Conservation (phyloP, 1,139 yeast species). For the Candida labiduridarum region DNA sequence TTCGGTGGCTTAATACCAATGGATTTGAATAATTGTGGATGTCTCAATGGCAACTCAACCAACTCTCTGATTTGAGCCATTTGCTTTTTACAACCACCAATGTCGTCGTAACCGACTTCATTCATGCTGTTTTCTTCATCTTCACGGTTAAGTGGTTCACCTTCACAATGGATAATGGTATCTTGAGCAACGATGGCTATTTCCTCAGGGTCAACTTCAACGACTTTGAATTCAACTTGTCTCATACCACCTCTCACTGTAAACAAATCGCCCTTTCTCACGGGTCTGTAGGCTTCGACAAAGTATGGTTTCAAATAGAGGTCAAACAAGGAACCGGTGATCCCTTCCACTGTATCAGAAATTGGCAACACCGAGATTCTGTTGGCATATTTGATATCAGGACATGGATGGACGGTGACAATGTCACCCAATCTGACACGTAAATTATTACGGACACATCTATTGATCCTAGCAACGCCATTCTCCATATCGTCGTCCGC, state of each 20-base stretch:
- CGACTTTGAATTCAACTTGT: conserved; percentile 97
- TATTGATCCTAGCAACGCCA: conserved; percentile 90
- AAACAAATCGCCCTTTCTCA: conserved; percentile 95
- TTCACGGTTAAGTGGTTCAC: conserved; percentile 98
- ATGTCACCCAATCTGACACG: conserved; percentile 94
- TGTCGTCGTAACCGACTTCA: conserved; percentile 98
- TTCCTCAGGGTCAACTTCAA: conserved; percentile 97
- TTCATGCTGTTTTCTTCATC: conserved; percentile 96
- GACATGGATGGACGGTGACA: conserved; percentile 90
- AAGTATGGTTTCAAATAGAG: conserved; percentile 97
- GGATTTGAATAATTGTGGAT: conserved; percentile 93
- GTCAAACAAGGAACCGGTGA: conserved; percentile 96
- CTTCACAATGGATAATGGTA: conserved; percentile 97
- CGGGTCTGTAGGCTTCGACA: conserved; percentile 98
- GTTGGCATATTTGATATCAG: conserved; percentile 94
- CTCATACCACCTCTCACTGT: conserved; percentile 98
- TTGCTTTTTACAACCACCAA: conserved; percentile 98
- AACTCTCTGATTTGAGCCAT: conserved; percentile 98
- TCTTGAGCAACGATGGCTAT: conserved; percentile 98
- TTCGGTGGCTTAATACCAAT: conserved; percentile 98
- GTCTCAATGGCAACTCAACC: conserved; percentile 95
- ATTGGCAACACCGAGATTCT: conserved; percentile 96
- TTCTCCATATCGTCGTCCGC: conserved; percentile 97
- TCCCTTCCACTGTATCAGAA: conserved; percentile 97
- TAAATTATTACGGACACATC: conserved; percentile 94